A percentile compares a stretch with the other conserved stretches of the same genome.
Evolutionary conservation across 148 eudicot species (phyloP).

Genomic region (Amaranthus cruentus): DNA sequence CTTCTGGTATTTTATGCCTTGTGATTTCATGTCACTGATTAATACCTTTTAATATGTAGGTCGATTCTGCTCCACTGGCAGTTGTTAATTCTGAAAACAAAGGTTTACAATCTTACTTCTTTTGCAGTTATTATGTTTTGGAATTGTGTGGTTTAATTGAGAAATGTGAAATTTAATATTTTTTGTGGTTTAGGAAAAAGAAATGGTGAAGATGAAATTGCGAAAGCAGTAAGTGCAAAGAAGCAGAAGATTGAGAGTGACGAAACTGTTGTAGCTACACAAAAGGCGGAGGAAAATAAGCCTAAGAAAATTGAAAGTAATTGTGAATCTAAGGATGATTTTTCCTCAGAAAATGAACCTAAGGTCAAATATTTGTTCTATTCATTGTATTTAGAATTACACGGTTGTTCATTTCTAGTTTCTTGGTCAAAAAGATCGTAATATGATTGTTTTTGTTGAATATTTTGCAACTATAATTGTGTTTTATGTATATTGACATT

Average conservation of each 20-base stretch:
- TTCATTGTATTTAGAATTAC: not conserved
- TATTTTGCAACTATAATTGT: too few species aligned
- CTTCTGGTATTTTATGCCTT: not conserved
- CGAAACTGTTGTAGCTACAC: conserved; percentile 29
- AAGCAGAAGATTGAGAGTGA: conserved; percentile 51
- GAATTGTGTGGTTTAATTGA: not conserved
- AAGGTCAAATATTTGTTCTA: conserved; percentile 29
- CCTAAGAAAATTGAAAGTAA: conserved; percentile 33
- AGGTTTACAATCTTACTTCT: conserved; percentile 26
- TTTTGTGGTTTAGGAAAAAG: conserved; percentile 46
- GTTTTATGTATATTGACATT: too few species aligned
- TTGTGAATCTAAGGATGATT: conserved; percentile 37
- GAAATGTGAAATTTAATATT: not conserved
- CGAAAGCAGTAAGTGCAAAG: conserved; percentile 40
- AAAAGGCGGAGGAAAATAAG: conserved; percentile 40
- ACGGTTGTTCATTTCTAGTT: too few species aligned
- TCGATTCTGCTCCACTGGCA: conserved; percentile 41
- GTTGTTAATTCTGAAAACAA: conserved; percentile 43
- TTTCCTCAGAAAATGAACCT: conserved; percentile 49
- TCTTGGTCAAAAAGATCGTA: too few species aligned
- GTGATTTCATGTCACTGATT: not conserved
- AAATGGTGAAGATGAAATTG: conserved; percentile 42
- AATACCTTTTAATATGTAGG: conserved; percentile 26
- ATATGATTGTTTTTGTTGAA: too few species aligned
- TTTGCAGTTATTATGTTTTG: not conserved